Conservation (phyloP, 352 stramenopile species). For the Nothophytophthora sp. region DNA sequence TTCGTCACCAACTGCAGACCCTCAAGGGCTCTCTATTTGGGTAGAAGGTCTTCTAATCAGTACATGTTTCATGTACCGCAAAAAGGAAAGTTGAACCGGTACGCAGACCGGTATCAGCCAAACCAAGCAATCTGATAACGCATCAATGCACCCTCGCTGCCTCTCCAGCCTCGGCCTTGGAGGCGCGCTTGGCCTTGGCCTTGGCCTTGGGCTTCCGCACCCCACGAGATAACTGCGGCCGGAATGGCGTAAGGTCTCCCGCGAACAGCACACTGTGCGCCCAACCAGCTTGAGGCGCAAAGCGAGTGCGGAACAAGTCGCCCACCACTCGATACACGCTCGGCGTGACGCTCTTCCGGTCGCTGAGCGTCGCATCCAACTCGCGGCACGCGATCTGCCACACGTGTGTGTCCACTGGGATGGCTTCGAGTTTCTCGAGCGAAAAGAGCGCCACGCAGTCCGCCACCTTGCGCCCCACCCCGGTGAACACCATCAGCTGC, state of each 20-base stretch:
- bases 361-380: constrained; percentile 46
- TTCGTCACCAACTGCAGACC: too few relatives aligned
- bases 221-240: constrained; percentile 17
- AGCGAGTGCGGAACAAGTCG: constrained; percentile 93
- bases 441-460: constrained; percentile 98
- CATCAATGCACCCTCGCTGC: too few relatives aligned
- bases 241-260: constrained; percentile 47
- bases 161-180: too few relatives aligned
- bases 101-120: too few relatives aligned
- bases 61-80: too few relatives aligned
- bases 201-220: constrained; percentile 26
- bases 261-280: constrained; percentile 77
- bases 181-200: too few relatives aligned
- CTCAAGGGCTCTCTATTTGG: too few relatives aligned
- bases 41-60: too few relatives aligned
- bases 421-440: constrained; percentile 90
- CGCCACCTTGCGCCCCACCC: constrained; percentile 95
- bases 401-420: constrained; percentile 98
- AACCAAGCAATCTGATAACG: too few relatives aligned
- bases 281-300: constrained; percentile 92
- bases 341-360: constrained; percentile 84
- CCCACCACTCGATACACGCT: constrained; percentile 88
- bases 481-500: constrained; percentile 66
- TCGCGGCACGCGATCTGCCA: constrained; percentile 94
- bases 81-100: too few relatives aligned